Percentiles rank a stretch among this genome's conserved stretches.
Evolutionary conservation across 805 yeast genomes (phyloP).

Genomic region (Cyberlindnera mrakii): DNA sequence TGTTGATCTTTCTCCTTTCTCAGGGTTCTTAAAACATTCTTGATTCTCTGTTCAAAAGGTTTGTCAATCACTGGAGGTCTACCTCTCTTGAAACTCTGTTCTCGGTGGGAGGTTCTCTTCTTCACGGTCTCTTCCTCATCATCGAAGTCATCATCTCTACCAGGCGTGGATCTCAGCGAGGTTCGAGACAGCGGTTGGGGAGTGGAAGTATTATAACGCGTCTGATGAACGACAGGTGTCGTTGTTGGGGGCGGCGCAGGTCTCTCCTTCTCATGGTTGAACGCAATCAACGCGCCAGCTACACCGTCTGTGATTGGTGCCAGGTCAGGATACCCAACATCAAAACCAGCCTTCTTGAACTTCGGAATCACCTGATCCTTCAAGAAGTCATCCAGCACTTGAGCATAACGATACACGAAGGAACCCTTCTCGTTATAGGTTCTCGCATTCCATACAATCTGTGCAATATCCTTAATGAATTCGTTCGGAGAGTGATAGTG

Average conservation of each 20-base stretch:
- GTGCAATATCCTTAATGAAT: slow-evolving; percentile 72
- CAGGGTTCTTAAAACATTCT: slow-evolving; percentile 74
- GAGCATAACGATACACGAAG: slow-evolving; percentile 62
- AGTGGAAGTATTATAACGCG: not conserved
- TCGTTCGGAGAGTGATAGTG: slow-evolving; percentile 57
- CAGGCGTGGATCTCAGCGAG: slow-evolving; percentile 8
- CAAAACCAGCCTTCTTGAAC: slow-evolving; percentile 27
- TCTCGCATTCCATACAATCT: slow-evolving; percentile 87
- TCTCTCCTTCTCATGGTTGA: slow-evolving; percentile 6
- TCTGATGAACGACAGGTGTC: not conserved
- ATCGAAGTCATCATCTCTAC: slow-evolving; percentile 11
- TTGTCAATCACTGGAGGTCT: slow-evolving; percentile 88
- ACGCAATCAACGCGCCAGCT: slow-evolving; percentile 18
- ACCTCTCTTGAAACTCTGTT: slow-evolving; percentile 53
- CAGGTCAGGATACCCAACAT: slow-evolving; percentile 35
- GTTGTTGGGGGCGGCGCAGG: slow-evolving; percentile 4
- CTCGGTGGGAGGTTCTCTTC: slow-evolving; percentile 11
- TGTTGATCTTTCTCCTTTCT: slow-evolving; percentile 61
- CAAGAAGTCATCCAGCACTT: slow-evolving; percentile 36
- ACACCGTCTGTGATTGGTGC: slow-evolving; percentile 13
- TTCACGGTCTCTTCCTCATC: slow-evolving; percentile 6
- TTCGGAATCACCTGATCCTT: slow-evolving; percentile 30
- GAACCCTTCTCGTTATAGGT: slow-evolving; percentile 72
- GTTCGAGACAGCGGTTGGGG: slow-evolving; percentile 1
- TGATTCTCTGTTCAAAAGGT: slow-evolving; percentile 89